phyloP scores from a whole-genome alignment of 164 flowering plant genomes.

The Magnolia officinalis region DNA sequence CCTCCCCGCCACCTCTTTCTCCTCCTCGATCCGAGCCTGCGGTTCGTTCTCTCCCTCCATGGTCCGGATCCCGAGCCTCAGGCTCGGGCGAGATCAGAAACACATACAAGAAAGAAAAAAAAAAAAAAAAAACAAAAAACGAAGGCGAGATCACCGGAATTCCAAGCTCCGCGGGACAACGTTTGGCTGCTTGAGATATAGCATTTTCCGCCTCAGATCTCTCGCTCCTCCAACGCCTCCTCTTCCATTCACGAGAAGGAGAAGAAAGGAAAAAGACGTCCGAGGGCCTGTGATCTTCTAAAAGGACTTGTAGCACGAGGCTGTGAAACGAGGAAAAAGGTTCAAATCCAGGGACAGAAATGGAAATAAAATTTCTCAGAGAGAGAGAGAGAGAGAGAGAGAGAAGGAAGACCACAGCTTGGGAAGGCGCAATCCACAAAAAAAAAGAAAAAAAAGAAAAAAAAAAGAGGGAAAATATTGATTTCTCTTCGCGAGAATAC shows the following conservation, averaged over 20 bases:
- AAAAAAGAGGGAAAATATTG: not conserved
- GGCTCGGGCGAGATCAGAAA: constrained; percentile 43
- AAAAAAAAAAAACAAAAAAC: not conserved
- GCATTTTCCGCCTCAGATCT: constrained; percentile 24
- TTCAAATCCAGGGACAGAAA: not conserved
- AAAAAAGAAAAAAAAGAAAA: too few species aligned
- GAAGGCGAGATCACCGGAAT: constrained; percentile 11
- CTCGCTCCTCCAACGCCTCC: constrained; percentile 11
- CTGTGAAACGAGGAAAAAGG: not conserved
- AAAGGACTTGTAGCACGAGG: not conserved
- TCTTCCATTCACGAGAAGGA: constrained; percentile 20
- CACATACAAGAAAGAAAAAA: constrained; percentile 19
- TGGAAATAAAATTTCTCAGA: not conserved
- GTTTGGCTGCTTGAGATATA: constrained; percentile 60
- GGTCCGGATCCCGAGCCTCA: constrained; percentile 46
- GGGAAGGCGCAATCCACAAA: constrained; percentile 1
- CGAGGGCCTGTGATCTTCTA: constrained; percentile 7
- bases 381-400: not conserved
- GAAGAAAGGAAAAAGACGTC: not conserved
- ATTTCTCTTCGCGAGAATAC: not conserved
- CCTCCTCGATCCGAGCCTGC: constrained; percentile 23
- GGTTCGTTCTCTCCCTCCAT: constrained; percentile 47
- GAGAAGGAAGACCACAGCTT: constrained; percentile 17
- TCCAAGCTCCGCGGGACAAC: constrained; percentile 1
- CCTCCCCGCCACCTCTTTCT: not conserved